phyloP scores from a whole-genome alignment of 306 rosid species.

The Fagus sylvatica region DNA sequence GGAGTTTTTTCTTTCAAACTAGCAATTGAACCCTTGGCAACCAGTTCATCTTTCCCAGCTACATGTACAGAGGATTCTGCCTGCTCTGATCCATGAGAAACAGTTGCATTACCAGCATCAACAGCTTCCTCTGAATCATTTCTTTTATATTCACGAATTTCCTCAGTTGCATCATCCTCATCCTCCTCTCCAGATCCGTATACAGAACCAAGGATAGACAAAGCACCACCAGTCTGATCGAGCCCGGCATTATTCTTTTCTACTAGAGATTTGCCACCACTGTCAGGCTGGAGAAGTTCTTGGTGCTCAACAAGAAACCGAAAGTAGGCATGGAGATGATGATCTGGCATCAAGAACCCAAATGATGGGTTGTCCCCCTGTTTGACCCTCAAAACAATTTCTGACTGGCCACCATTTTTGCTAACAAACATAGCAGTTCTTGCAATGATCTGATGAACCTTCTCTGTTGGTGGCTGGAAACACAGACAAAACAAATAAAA shows the following conservation, averaged over 20 bases:
- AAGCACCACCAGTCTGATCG: conserved; percentile 71
- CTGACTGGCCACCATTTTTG: conserved; percentile 81
- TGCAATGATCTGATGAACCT: conserved; percentile 83
- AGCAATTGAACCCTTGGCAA: conserved; percentile 36
- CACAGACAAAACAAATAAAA: conserved; percentile 26
- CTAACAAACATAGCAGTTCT: conserved; percentile 76
- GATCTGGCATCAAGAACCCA: conserved; percentile 92
- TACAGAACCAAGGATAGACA: conserved; percentile 84
- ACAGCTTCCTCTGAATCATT: conserved; percentile 29
- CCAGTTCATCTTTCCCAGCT: conserved; percentile 40
- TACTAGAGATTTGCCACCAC: conserved; percentile 34
- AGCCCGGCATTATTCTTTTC: conserved; percentile 47
- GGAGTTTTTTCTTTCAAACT: conserved; percentile 59
- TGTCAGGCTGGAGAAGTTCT: conserved; percentile 54
- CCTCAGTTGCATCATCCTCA: conserved; percentile 60
- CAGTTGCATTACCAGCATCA: conserved; percentile 29
- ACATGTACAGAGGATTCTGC: conserved; percentile 38
- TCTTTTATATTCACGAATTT: conserved; percentile 24
- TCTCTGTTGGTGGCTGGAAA: conserved; percentile 82
- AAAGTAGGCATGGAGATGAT: conserved; percentile 74
- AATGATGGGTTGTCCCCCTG: conserved; percentile 89
- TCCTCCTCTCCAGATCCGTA: conserved; percentile 88
- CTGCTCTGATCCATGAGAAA: conserved; percentile 41
- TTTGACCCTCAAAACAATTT: conserved; percentile 85
- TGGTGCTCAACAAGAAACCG: conserved; percentile 77